Base-by-base conservation (phyloP, 1,284 basidiomycete species). In the Ustilago loliicola region DNA sequence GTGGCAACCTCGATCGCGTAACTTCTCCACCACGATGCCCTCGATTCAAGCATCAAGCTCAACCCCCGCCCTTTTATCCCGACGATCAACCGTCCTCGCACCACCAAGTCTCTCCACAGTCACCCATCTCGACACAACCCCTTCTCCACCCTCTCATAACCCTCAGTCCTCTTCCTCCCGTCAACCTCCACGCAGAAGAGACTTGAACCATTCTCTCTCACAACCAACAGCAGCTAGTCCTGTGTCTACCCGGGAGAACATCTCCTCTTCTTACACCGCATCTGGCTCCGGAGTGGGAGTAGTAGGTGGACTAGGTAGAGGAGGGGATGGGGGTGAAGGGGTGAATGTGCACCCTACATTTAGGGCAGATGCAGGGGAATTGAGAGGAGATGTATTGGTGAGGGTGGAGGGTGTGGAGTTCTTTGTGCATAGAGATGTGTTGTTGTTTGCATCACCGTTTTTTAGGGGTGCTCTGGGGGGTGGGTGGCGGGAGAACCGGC, bases 401-500 rank as follows among this genome's bases (percentile, higher is more conserved):
- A 48, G 65, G 7, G 76, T 73, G 29, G 61, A 69, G 1, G 79
- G 65, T 5, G 67, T 73, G n/a, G 67, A 79, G 38, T 82, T 80
- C 21, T 82, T 64, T 42, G 79, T 81, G 23, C 80, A 82, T 45
- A 75, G 71, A 48, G 68, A 80, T 30, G 56, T 81, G 8, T 60
- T 82, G 32, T 38, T 72, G 53, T 82, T 77, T 40, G 68, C 77
- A 0, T 71, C 65, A 21, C 76, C 80, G 19, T 82, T 82, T 56
- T 82, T 82, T 38, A 58, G 66, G 11, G 61, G 67, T 17, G 38
- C 81, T 4, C 45, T 81, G 40, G 58, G 65, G 15, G 79, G 77
- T 8, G 79, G 66, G 17, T 81, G 77, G 79, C 71, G 59, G 3
- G 79, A 80, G 60, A 67, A 66, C 8, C 61, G 69, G 17, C 55